Percentiles rank a stretch among this genome's conserved stretches.
Evolutionary conservation across 306 rosid species (phyloP).

Genomic region (Inga leiocalycina): DNA sequence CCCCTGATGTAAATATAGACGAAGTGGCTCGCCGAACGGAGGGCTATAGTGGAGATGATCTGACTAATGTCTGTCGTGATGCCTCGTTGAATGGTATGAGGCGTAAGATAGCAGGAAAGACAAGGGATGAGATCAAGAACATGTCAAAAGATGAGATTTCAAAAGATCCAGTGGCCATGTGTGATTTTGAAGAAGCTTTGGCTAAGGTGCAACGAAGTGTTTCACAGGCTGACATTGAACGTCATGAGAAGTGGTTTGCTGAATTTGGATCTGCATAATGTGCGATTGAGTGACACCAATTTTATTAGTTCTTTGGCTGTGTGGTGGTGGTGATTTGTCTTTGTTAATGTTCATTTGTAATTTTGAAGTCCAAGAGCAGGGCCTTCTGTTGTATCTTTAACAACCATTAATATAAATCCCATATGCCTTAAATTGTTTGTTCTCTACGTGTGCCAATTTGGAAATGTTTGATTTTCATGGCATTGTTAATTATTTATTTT

Average conservation of each 20-base stretch:
- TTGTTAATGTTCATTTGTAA: conserved; percentile 4
- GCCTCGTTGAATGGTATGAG: conserved; percentile 99
- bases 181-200: conserved; percentile 97
- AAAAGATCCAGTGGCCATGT: conserved; percentile 97
- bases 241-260: conserved; percentile 93
- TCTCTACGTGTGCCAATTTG: neutral
- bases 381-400: conserved; percentile 5
- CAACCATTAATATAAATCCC: neutral
- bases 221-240: conserved; percentile 84
- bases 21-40: conserved; percentile 96
- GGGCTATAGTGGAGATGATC: conserved; percentile 98
- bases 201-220: conserved; percentile 92
- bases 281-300: neutral
- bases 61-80: conserved; percentile 93
- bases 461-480: neutral
- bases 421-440: neutral
- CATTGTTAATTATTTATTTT: neutral
- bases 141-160: conserved; percentile 97
- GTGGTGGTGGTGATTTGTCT: conserved; percentile 4
- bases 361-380: neutral
- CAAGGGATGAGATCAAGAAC: conserved; percentile 95
- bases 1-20: conserved; percentile 78
- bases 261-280: conserved; percentile 88
- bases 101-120: conserved; percentile 96
- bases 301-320: neutral